Evolutionary conservation across 2,329 filamentous ascomycete species (phyloP).

Genomic region (Cercospora nicotianae): DNA sequence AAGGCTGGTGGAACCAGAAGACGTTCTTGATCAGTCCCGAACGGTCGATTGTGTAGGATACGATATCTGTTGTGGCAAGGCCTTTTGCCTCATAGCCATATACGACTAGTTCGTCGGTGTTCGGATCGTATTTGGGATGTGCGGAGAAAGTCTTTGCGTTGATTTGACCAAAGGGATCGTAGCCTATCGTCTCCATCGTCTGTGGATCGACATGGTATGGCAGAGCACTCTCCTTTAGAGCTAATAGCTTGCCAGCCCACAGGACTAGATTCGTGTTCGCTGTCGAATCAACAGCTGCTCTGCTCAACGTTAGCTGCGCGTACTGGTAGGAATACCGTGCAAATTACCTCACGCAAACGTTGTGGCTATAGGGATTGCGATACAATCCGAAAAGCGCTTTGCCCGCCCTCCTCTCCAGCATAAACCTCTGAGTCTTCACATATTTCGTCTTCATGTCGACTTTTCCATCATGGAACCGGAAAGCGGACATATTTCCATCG

Average conservation of each 20-base stretch:
- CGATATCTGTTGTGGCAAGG: slow-evolving; percentile 39
- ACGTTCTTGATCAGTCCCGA: slow-evolving; percentile 43
- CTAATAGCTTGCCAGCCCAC: slow-evolving; percentile 57
- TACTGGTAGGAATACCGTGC: neutral
- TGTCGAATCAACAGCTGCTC: slow-evolving; percentile 51
- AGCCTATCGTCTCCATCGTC: slow-evolving; percentile 43
- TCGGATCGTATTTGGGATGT: slow-evolving; percentile 49
- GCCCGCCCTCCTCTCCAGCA: slow-evolving; percentile 42
- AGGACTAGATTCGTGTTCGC: slow-evolving; percentile 62
- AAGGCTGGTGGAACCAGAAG: slow-evolving; percentile 43
- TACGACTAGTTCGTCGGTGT: slow-evolving; percentile 45
- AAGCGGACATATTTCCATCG: slow-evolving; percentile 47
- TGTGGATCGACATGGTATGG: slow-evolving; percentile 45
- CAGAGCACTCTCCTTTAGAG: slow-evolving; percentile 51
- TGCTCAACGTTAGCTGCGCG: neutral
- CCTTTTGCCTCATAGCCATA: slow-evolving; percentile 47
- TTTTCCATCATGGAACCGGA: slow-evolving; percentile 45
- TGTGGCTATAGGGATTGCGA: slow-evolving; percentile 58
- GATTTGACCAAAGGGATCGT: slow-evolving; percentile 45
- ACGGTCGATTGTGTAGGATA: slow-evolving; percentile 43
- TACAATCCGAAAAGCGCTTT: slow-evolving; percentile 56
- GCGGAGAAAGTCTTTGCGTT: slow-evolving; percentile 45
- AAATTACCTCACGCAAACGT: slow-evolving; percentile 14
- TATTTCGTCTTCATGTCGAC: slow-evolving; percentile 47
- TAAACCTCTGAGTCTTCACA: slow-evolving; percentile 46